Percentiles rank a stretch among this genome's conserved stretches.
Conservation (phyloP, 495 filamentous ascomycete genomes). For the Physcia stellaris region DNA sequence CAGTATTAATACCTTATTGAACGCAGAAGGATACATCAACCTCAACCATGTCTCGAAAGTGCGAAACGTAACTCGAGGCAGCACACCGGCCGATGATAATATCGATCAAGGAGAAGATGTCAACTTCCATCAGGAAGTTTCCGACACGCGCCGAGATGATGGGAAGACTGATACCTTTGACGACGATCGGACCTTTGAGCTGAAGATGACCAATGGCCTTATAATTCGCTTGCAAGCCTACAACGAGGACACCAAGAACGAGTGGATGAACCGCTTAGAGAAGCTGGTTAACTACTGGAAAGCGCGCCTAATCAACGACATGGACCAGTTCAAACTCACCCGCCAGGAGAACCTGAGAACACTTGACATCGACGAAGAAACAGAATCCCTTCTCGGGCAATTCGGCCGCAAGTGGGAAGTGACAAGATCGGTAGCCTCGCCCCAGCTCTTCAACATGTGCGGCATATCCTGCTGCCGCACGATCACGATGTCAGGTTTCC, state of each 20-base stretch:
- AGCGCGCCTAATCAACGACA: conserved; percentile 40
- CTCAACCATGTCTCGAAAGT: conserved; percentile 44
- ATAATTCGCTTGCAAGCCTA: conserved; percentile 55
- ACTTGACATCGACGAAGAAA: conserved; percentile 55
- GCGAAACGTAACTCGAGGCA: conserved; percentile 37
- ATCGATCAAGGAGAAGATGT: conserved; percentile 34
- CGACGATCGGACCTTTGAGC: conserved; percentile 49
- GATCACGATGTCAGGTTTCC: conserved; percentile 51
- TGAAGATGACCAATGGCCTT: conserved; percentile 48
- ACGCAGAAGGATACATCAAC: conserved; percentile 56
- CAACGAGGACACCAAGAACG: conserved; percentile 39
- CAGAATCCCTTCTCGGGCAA: conserved; percentile 54
- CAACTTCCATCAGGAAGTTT: conserved; percentile 33
- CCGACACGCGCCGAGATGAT: conserved; percentile 35
- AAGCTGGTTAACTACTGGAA: conserved; percentile 55
- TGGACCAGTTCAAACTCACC: conserved; percentile 38
- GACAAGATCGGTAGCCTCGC: conserved; percentile 46
- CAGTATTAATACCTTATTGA: conserved; percentile 42
- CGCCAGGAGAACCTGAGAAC: conserved; percentile 47
- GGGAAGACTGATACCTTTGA: conserved; percentile 38
- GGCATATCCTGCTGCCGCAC: conserved; percentile 49
- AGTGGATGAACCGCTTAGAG: conserved; percentile 51
- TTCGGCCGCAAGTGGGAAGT: conserved; percentile 66
- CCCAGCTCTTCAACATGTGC: conserved; percentile 58
- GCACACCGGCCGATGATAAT: conserved; percentile 35